Base-by-base conservation (phyloP, 2,329 filamentous ascomycete genomes). In the Podosphaera fusca region DNA sequence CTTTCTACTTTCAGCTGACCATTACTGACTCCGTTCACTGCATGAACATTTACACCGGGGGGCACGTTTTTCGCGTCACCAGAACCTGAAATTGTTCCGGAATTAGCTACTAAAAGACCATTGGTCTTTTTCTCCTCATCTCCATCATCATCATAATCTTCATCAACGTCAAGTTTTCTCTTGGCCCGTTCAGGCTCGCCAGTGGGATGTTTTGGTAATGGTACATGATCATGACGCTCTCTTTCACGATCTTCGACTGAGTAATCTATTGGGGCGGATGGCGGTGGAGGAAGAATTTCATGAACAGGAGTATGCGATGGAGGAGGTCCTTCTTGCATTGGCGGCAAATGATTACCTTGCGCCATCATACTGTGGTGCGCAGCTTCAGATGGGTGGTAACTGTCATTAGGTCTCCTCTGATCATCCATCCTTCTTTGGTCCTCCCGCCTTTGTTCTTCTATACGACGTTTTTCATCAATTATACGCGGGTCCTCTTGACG, bases 101-200 rank as follows among this genome's bases (percentile, higher is more conserved):
- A 74, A 8, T 67, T 70, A 9, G 72, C 69, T 14, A 68, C 68
- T 8, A 73, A 71, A 7, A 70, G 67, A 12, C 76, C 70, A 1
- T 70, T 74, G 7, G 73, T 67, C 67, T 83, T 83, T 71, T 83
- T 82, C 58, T 92, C 84, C 59, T 95, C 90, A 62, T 94, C 89
- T 3, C 80, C 87, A 58, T 89, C 90, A 65, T 96, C 90, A 68
- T 96, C 90, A 65, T 98, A 96, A 68, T 96, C 85, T 68, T 98
- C 92, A 63, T 98, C 89, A 29, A 96, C 86, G 5, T 96, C 90
- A 80, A 98, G 94, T 70, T 94, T 94, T 30, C 92, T 78, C 29
- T 88, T 87, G 38, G 92, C 88, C 56, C 81, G 73, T 68, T 85
- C 81, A 8, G 88, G 86, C 71, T 96, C 90, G 58, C 81, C 82